Evolutionary conservation across 352 stramenopile genomes (phyloP).

Genomic region (Globisporangium spinosum): DNA sequence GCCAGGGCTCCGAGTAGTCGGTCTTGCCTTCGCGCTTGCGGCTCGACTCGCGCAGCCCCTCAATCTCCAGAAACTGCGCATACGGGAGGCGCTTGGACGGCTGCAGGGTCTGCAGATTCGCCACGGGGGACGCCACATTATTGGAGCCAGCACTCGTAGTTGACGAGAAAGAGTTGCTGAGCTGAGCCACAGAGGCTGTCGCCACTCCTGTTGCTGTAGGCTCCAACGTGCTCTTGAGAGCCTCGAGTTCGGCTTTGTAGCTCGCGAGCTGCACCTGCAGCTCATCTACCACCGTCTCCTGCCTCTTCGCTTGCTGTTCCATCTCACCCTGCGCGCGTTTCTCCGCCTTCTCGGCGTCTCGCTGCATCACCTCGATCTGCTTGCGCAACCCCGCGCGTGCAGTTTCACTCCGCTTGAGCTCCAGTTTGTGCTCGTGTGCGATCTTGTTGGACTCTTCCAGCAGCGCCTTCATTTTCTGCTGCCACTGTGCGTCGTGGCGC

Average conservation of each 20-base stretch:
- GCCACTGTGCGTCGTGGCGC: constrained; percentile 26
- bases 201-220: neutral
- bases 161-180: constrained; percentile 9
- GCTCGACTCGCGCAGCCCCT: constrained; percentile 73
- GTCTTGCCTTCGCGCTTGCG: constrained; percentile 33
- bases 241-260: constrained; percentile 8
- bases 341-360: constrained; percentile 18
- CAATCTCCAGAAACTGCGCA: constrained; percentile 74
- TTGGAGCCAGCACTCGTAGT: constrained; percentile 3
- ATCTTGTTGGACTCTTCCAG: constrained; percentile 49
- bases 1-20: constrained; percentile 40
- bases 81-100: constrained; percentile 66
- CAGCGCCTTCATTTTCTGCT: constrained; percentile 50
- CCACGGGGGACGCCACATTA: neutral
- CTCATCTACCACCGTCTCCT: constrained; percentile 7
- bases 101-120: constrained; percentile 30
- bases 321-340: constrained; percentile 15
- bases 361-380: constrained; percentile 17
- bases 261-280: constrained; percentile 19
- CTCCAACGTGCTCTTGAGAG: neutral
- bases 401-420: constrained; percentile 30
- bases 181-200: neutral
- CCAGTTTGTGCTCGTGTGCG: constrained; percentile 50
- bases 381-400: constrained; percentile 17
- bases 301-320: constrained; percentile 10